Conservation (phyloP, 1,284 basidiomycete genomes). For the Trametes versicolor region DNA sequence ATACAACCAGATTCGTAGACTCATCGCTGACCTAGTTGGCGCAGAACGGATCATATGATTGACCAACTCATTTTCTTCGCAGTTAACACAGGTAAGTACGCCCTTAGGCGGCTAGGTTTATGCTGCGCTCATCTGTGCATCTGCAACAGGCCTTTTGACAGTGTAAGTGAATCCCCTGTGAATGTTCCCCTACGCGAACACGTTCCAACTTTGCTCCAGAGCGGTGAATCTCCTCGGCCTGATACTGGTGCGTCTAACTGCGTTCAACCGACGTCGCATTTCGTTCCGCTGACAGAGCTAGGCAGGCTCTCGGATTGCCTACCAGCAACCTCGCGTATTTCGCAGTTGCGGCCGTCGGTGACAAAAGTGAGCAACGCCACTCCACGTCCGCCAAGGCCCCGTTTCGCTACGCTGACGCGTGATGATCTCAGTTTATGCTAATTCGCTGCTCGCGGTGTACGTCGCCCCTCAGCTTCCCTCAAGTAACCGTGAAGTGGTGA, state of each 20-base stretch:
- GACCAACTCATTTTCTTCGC: neutral
- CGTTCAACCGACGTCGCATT: neutral
- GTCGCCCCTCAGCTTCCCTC: neutral
- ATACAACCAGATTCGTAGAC: neutral
- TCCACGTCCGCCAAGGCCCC: neutral
- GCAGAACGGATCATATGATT: neutral
- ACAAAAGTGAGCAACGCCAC: neutral
- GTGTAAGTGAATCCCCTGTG: neutral
- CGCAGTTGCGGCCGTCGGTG: neutral
- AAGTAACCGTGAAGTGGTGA: neutral
- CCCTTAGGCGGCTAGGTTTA: neutral
- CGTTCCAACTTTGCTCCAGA: neutral
- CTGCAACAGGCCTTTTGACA: neutral
- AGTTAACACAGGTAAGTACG: constrained; percentile 4
- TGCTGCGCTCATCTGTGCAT: neutral
- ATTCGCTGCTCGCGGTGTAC: neutral
- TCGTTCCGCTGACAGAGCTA: neutral
- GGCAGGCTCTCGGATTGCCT: neutral
- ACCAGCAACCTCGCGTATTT: neutral
- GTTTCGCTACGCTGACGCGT: neutral
- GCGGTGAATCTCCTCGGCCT: neutral
- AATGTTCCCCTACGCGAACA: neutral
- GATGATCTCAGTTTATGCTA: neutral
- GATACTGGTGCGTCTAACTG: neutral
- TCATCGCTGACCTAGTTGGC: neutral